phyloP scores from a whole-genome alignment of 1,284 basidiomycete species.

The Ceratobasidium papillatum region DNA sequence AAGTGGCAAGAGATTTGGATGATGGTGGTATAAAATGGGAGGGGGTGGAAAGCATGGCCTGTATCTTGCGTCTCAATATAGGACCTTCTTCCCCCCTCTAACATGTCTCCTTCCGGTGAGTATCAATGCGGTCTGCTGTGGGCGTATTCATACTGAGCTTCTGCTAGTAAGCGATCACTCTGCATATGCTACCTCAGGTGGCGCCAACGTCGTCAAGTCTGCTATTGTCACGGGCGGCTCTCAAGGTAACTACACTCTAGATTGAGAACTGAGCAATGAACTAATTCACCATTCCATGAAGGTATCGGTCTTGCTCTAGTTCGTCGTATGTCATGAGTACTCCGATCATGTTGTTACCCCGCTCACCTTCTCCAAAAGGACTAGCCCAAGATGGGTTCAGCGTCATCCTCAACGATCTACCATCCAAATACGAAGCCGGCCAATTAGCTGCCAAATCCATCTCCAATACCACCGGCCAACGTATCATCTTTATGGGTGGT shows the following conservation, averaged over 20 bases:
- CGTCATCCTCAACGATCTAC: conserved; percentile 55
- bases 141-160: not conserved
- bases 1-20: conserved; percentile 9
- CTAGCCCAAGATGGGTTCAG: conserved; percentile 58
- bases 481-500: conserved; percentile 48
- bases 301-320: conserved; percentile 59
- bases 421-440: conserved; percentile 49
- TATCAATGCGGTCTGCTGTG: not conserved
- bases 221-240: conserved; percentile 54
- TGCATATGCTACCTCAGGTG: not conserved
- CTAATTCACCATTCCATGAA: not conserved
- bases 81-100: not conserved
- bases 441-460: conserved; percentile 51
- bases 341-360: not conserved
- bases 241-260: conserved; percentile 28
- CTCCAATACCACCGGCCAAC: conserved; percentile 48
- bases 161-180: not conserved
- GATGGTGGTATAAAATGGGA: not conserved
- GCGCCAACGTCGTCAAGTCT: conserved; percentile 5
- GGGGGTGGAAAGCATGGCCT: not conserved
- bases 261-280: not conserved
- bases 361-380: conserved; percentile 34
- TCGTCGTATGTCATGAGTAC: conserved; percentile 44
- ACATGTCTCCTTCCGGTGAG: conserved; percentile 30
- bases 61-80: not conserved